Conservation (phyloP, 1,284 basidiomycete genomes). For the Microbotryum silenes-acaulis region DNA sequence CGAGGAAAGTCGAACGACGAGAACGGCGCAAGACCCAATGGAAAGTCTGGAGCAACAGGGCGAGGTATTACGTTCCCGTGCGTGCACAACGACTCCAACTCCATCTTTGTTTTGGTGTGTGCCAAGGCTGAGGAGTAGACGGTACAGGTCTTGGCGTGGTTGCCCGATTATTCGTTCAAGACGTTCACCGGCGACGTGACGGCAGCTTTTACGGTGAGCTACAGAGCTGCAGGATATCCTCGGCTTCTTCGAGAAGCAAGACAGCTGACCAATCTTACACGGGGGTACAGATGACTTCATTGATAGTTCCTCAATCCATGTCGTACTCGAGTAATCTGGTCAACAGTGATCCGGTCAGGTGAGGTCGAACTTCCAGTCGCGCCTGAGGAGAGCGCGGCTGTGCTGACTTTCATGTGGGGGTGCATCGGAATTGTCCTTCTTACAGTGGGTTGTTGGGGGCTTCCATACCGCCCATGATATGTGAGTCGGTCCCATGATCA, state of each 20-base stretch:
- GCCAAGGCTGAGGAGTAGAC: not conserved
- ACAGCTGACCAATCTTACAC: too few relatives aligned
- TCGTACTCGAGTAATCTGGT: conserved; percentile 84
- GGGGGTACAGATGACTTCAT: conserved; percentile 56
- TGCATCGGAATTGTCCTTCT: conserved; percentile 35
- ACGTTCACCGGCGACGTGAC: conserved; percentile 75
- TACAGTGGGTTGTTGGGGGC: conserved; percentile 60
- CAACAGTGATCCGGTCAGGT: conserved; percentile 31
- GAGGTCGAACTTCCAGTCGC: not conserved
- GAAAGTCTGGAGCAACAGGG: conserved; percentile 6
- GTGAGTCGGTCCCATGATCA: conserved; percentile 9
- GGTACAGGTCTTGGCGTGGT: conserved; percentile 49
- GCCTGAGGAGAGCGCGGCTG: not conserved
- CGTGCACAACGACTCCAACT: not conserved
- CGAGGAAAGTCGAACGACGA: conserved; percentile 12
- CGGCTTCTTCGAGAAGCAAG: too few relatives aligned
- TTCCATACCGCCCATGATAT: conserved; percentile 19
- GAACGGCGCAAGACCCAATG: conserved; percentile 8
- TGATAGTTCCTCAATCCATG: conserved; percentile 82
- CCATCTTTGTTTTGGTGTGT: not conserved
- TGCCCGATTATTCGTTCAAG: conserved; percentile 68
- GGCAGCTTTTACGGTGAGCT: conserved; percentile 62
- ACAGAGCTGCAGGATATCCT: too few relatives aligned
- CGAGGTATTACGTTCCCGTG: conserved; percentile 35
- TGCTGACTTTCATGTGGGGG: conserved; percentile 51